Evolutionary conservation across 1,284 basidiomycete genomes (phyloP).

Genomic region (Porogramme epimiltina): DNA sequence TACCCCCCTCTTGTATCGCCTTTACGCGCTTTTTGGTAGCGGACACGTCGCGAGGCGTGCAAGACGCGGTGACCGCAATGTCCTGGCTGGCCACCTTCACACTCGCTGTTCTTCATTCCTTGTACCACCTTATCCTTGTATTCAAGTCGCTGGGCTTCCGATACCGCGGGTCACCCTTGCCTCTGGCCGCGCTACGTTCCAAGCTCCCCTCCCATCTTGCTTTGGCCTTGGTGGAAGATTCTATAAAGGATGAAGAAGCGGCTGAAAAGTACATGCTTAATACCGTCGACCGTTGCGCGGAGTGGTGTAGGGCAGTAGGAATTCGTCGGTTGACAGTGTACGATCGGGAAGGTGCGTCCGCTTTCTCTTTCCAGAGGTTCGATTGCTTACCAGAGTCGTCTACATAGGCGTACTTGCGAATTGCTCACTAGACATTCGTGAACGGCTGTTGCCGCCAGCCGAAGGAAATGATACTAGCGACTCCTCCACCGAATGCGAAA

Average conservation of each 20-base stretch:
- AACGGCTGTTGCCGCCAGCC: conserved; percentile 34
- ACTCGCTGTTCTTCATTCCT: conserved; percentile 56
- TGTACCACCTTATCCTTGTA: conserved; percentile 51
- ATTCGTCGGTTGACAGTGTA: conserved; percentile 67
- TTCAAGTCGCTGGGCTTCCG: conserved; percentile 43
- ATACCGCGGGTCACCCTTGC: conserved; percentile 41
- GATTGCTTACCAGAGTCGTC: too few relatives aligned
- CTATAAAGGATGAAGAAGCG: conserved; percentile 31
- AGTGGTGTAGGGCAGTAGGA: conserved; percentile 62
- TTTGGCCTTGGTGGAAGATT: conserved; percentile 53
- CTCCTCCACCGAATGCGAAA: conserved; percentile 47
- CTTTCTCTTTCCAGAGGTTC: not conserved
- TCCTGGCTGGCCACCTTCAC: conserved; percentile 42
- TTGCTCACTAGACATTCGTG: conserved; percentile 42
- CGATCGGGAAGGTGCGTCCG: conserved; percentile 63
- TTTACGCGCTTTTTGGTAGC: not conserved
- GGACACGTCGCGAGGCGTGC: conserved; percentile 14
- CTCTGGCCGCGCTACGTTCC: conserved; percentile 49
- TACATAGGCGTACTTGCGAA: conserved; percentile 48
- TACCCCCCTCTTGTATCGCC: not conserved
- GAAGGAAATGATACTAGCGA: conserved; percentile 38
- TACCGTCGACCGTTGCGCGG: conserved; percentile 51
- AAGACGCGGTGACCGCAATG: conserved; percentile 25
- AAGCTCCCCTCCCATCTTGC: conserved; percentile 67
- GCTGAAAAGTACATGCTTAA: conserved; percentile 48